A percentile compares a stretch with the other conserved stretches of the same genome.
Conservation (phyloP, 2,329 filamentous ascomycete species). For the Colletotrichum sp. region DNA sequence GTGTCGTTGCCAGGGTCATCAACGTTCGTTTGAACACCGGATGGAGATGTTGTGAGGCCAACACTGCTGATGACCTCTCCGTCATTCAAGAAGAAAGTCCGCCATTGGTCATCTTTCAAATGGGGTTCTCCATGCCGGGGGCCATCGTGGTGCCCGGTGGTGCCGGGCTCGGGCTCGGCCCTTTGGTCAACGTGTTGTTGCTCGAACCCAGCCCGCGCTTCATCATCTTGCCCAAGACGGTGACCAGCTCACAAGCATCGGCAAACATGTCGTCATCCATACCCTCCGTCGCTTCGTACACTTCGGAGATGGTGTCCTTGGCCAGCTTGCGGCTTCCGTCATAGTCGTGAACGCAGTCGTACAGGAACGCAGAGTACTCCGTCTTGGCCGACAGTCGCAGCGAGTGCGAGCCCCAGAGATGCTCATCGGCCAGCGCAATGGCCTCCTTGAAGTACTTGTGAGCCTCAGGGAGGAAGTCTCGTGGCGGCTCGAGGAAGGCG, state of each 20-base stretch:
- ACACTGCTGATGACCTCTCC: neutral
- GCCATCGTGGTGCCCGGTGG: slow-evolving; percentile 23
- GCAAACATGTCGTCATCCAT: slow-evolving; percentile 97
- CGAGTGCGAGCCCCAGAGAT: slow-evolving; percentile 88
- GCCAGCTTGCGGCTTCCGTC: slow-evolving; percentile 79
- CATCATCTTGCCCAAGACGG: slow-evolving; percentile 87
- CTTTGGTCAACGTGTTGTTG: slow-evolving; percentile 37
- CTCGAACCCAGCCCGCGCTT: slow-evolving; percentile 67
- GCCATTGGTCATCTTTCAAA: slow-evolving; percentile 30
- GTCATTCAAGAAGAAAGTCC: neutral
- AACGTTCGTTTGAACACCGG: neutral
- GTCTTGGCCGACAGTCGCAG: slow-evolving; percentile 88
- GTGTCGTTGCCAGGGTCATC: neutral
- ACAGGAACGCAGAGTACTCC: slow-evolving; percentile 91
- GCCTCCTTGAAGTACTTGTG: slow-evolving; percentile 82
- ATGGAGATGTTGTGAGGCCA: neutral
- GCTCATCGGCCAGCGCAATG: slow-evolving; percentile 71
- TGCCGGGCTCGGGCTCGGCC: slow-evolving; percentile 32
- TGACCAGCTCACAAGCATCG: slow-evolving; percentile 88
- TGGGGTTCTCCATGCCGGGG: slow-evolving; percentile 50
- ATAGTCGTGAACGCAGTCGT: slow-evolving; percentile 87
- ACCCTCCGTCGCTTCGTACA: slow-evolving; percentile 88
- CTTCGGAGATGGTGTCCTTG: slow-evolving; percentile 83
- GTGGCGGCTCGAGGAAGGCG: slow-evolving; percentile 76
- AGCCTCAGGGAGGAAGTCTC: slow-evolving; percentile 84